Evolutionary conservation across 306 rosid genomes (phyloP).

Genomic region (Comarum palustre): DNA sequence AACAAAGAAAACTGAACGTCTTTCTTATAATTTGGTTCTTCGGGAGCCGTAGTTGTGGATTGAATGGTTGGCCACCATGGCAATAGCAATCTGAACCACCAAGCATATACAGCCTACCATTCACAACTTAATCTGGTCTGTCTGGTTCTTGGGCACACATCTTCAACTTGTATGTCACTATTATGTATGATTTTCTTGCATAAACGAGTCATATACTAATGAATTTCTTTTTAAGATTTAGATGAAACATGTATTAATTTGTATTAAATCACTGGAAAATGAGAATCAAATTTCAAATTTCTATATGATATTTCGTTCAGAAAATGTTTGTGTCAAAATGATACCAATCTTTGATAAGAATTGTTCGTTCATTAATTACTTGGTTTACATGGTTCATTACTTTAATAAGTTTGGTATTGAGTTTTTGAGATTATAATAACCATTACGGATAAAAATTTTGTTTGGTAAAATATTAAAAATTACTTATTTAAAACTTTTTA

Average conservation of each 20-base stretch:
- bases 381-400: too few relatives aligned
- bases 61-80: not conserved
- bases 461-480: too few relatives aligned
- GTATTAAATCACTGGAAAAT: not conserved
- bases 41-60: not conserved
- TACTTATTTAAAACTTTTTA: too few relatives aligned
- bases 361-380: too few relatives aligned
- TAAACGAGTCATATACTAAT: not conserved
- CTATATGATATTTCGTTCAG: too few relatives aligned
- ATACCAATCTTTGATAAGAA: too few relatives aligned
- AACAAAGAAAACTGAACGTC: not conserved
- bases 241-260: not conserved
- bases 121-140: not conserved
- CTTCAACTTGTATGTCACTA: not conserved
- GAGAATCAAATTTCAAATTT: too few relatives aligned
- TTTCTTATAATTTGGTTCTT: not conserved
- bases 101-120: not conserved
- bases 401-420: too few relatives aligned
- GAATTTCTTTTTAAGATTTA: too few relatives aligned
- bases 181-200: not conserved
- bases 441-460: too few relatives aligned
- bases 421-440: too few relatives aligned
- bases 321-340: too few relatives aligned
- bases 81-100: not conserved
- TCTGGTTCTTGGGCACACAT: not conserved